Evolutionary conservation across 75 land plant genomes (phyloP), one percentile per base, ranked within the genome.

Genomic region (Pseudotsuga menziesii): DNA sequence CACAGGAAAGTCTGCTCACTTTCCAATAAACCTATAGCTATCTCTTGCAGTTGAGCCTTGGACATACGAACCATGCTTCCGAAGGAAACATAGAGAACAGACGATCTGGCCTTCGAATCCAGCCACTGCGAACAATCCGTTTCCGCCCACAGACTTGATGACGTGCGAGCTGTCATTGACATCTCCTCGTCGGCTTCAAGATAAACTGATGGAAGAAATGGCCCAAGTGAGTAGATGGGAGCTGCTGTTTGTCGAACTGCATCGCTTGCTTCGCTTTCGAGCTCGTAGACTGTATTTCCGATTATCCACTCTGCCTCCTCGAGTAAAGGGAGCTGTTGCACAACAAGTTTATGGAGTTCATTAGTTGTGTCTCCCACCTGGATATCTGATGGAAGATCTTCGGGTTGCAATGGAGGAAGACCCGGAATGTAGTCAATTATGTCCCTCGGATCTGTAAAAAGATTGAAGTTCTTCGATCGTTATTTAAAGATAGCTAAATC

Each of bases 11-110:
- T 8, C 69, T 36, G 85, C 14, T 61, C 82, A 76, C 57, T 81
- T 75, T 20, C 58, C 84, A 71, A 80, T 80, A 71, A 87, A 81
- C 60, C 92, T 82, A 74, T 84, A 73, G 58, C 78, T 56, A 83
- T 61, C 61, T 83, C 83, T 16, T n/a, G 29, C 26, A 69, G 5
- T 56, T 83, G 83, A 58, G 32, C 41, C 36, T 8, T 48, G 63
- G 78, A 81, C 1, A 76, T 25, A 3, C 27, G 48, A 25, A 75
- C 83, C 0, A 48, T 15, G 83, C 84, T 83, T 20, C 82, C 84
- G 23, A 83, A 83, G 17, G 84, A 74, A 41, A 83, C 36, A n/a
- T 75, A 83, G 19, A 75, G 22, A 36, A 83, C 72, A 19, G 82
- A 81, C 0, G 26, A 41, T 41, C 61, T 80, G 3, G 52, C 32